Evolutionary conservation across 192 early-diverging fungal genomes (phyloP), one percentile per base, ranked within the genome.

Genomic region (Funneliformis mosseae): DNA sequence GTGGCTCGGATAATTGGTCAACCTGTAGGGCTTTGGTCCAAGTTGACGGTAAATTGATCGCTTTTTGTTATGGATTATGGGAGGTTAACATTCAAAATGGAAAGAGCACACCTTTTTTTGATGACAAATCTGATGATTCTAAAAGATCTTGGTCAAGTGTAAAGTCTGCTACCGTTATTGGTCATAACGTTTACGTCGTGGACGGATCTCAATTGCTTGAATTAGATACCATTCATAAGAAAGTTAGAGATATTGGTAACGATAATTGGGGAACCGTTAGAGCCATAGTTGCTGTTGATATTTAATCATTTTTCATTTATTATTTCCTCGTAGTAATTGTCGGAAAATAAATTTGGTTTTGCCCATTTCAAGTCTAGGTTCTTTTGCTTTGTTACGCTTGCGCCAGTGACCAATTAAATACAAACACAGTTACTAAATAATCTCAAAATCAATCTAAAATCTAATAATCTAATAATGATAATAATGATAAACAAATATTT

Each of bases 11-110:
- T 71, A 79, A 79, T 71, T 79, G 78, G 78, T 70, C 67, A 10
- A 70, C 25, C 8, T 79, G 78, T 8, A 46, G n/a, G n/a, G 66
- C 78, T 55, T 79, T 79, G 14, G 67, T 59, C 59, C 12, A n/a
- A 12, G 33, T 79, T n/a, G 9, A 70, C n/a, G 66, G 38, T 42
- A 70, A 6, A 38, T 42, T 79, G 27, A 70, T 62, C 4, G 78
- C 78, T 21, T 79, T 79, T 70, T 79, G 78, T 70, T 46, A 70
- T 71, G 46, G 78, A 38, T 70, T 79, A 61, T 79, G 78, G 78
- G 39, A 67, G 59, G 78, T 79, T 41, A 23, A 79, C 28, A 38
- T 8, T 9, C 12, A 33, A 18, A 70, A 59, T 6, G 78, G 78
- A 12, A 38, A 69, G 1, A 55, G 39, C 70, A 60, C 7, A 27